phyloP scores from a whole-genome alignment of 2,329 filamentous ascomycete genomes.

The Diaporthe ampelina region DNA sequence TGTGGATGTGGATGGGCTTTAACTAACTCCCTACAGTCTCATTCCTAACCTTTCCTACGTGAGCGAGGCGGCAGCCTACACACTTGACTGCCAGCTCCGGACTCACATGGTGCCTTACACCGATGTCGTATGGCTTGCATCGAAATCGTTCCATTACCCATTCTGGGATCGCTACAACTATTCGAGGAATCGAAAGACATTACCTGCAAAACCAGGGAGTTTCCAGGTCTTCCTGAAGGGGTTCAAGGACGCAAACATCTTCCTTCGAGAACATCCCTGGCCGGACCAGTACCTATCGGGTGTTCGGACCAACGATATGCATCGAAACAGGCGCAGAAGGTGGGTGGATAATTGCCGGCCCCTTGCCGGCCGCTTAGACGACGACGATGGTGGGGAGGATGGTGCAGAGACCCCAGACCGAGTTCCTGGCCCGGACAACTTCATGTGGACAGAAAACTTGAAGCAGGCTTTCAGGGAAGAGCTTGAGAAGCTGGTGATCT shows the following conservation, averaged over 20 bases:
- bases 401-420: conserved; percentile 52
- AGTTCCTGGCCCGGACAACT: conserved; percentile 65
- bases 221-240: conserved; percentile 98
- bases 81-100: conserved; percentile 89
- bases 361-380: conserved; percentile 62
- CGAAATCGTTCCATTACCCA: conserved; percentile 98
- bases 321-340: conserved; percentile 76
- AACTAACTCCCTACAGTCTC: conserved; percentile 62
- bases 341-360: conserved; percentile 91
- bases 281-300: conserved; percentile 86
- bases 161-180: conserved; percentile 95
- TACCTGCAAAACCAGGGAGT: conserved; percentile 92
- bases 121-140: conserved; percentile 92
- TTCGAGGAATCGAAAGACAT: conserved; percentile 86
- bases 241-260: conserved; percentile 96
- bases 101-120: conserved; percentile 97
- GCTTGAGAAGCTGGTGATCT: conserved; percentile 94
- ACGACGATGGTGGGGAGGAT: conserved; percentile 69
- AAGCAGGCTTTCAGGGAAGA: conserved; percentile 96
- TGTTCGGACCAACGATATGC: conserved; percentile 76
- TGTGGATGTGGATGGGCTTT: background rate
- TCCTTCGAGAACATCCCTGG: conserved; percentile 95
- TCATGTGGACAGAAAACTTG: conserved; percentile 88
- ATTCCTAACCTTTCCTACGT: conserved; percentile 99
- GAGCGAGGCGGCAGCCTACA: conserved; percentile 96